Percentiles rank a stretch among this genome's conserved stretches.
Evolutionary conservation across 768 basidiomycete genomes (phyloP).

Genomic region (Naganishia vishniacii): DNA sequence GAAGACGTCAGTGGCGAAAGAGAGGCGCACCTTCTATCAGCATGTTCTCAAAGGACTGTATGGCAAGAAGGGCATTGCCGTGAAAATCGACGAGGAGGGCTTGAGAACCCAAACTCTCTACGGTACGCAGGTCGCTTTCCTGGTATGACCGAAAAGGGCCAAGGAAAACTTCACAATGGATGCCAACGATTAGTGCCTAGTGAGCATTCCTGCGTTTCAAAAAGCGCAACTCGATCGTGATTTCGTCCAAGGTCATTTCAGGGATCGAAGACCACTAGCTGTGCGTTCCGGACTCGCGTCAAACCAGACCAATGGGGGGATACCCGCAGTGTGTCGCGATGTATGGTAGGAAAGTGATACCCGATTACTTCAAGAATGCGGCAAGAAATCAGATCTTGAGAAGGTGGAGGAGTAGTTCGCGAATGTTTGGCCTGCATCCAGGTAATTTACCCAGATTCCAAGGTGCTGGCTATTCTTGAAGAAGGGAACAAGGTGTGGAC

Average conservation of each 20-base stretch:
- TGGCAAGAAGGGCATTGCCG: slow-evolving; percentile 65
- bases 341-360: slow-evolving; percentile 56
- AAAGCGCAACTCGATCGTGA: slow-evolving; percentile 57
- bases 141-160: slow-evolving; percentile 50
- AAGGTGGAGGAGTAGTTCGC: slow-evolving; percentile 52
- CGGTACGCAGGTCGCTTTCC: slow-evolving; percentile 42
- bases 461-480: slow-evolving; percentile 63
- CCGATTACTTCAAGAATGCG: slow-evolving; percentile 54
- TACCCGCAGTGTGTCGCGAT: slow-evolving; percentile 62
- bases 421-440: slow-evolving; percentile 36
- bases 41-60: slow-evolving; percentile 56
- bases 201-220: slow-evolving; percentile 56
- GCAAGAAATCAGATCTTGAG: slow-evolving; percentile 39
- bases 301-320: slow-evolving; percentile 21
- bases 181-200: slow-evolving; percentile 56
- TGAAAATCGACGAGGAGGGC: slow-evolving; percentile 86
- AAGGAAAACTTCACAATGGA: slow-evolving; percentile 38
- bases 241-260: slow-evolving; percentile 65
- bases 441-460: slow-evolving; percentile 53
- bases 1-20: slow-evolving; percentile 23
- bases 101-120: slow-evolving; percentile 46
- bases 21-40: slow-evolving; percentile 50
- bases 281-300: slow-evolving; percentile 17
- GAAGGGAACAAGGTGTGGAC: slow-evolving; percentile 51
- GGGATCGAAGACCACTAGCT: slow-evolving; percentile 54